Conservation (phyloP, 2,329 filamentous ascomycete species). For the Penicillium verrucosum region DNA sequence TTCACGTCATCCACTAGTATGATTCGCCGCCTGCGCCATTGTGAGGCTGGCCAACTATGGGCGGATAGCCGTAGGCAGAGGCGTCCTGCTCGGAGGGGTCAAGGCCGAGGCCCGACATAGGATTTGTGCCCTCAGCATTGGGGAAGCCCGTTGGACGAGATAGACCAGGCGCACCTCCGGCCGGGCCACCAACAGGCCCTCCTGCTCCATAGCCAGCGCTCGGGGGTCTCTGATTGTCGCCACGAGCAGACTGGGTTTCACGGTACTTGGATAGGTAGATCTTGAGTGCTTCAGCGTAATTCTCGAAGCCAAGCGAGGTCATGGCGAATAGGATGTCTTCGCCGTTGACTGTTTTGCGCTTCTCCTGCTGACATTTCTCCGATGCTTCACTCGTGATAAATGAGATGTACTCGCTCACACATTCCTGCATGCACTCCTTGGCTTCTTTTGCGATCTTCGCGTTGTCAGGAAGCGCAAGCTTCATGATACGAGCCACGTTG, state of each 20-base stretch:
- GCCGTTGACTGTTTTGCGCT: conserved; percentile 97
- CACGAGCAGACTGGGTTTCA: conserved; percentile 81
- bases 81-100: conserved; percentile 47
- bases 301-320: conserved; percentile 98
- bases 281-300: conserved; percentile 96
- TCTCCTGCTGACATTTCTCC: conserved; percentile 99
- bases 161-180: conserved; percentile 17
- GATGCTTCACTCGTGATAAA: conserved; percentile 99
- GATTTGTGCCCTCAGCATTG: conserved; percentile 44
- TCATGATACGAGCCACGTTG: conserved; percentile 99
- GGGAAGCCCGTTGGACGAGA: conserved; percentile 36
- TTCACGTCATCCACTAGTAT: conserved; percentile 30
- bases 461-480: conserved; percentile 93
- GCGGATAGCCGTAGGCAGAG: conserved; percentile 45
- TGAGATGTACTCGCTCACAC: conserved; percentile 98
- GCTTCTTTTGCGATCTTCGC: conserved; percentile 99
- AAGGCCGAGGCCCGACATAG: conserved; percentile 43
- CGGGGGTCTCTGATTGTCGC: conserved; percentile 59
- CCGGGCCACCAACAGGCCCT: conserved; percentile 36
- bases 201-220: conserved; percentile 47
- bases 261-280: conserved; percentile 97
- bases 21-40: conserved; percentile 48
- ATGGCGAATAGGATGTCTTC: conserved; percentile 99
- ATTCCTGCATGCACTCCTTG: conserved; percentile 99
- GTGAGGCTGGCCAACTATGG: conserved; percentile 47